Evolutionary conservation across 1,284 basidiomycete genomes (phyloP), one percentile per base, ranked within the genome.

Genomic region (Tylopilus sp.): DNA sequence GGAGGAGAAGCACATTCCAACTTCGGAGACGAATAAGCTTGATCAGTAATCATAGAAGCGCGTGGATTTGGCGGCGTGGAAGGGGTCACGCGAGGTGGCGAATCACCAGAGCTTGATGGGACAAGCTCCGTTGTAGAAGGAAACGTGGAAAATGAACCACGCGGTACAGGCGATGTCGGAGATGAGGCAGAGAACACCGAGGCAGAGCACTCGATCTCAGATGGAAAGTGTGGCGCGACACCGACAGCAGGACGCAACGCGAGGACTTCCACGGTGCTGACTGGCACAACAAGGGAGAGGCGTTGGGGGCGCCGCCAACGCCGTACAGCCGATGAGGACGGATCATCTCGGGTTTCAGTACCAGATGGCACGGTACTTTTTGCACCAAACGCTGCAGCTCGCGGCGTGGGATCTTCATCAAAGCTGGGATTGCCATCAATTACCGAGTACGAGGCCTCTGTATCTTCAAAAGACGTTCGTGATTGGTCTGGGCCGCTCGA

Each of bases 341-440:
- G n/a, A 10, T 44, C 26, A 18, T 60, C n/a, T 38, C 47, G 52
- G 12, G 3, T 9, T 18, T 47, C 26, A 6, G 57, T 24, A 3
- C 44, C 44, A 13, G 19, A 12, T 53, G 19, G 5, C 44, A 4
- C 15, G 58, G 32, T 41, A 47, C 39, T 13, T 44, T 18, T 53
- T n/a, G 62, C 44, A 32, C 62, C 61, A 53, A 76, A 79, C 0
- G 72, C 70, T 19, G 66, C 51, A 15, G 68, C 65, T 24, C 66
- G 65, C 3, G 74, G 77, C 9, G 78, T 79, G 24, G 66, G 75
- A 61, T 79, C 68, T 24, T 77, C 67, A 18, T 77, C 69, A 7
- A 39, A 52, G 7, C 57, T 60, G 6, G 26, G 24, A 47, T 67
- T 70, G 36, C 53, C 60, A n/a, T 16, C 29, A 39, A 58, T 53